Conservation (phyloP, 768 basidiomycete genomes). For the Trametes meyenii region DNA sequence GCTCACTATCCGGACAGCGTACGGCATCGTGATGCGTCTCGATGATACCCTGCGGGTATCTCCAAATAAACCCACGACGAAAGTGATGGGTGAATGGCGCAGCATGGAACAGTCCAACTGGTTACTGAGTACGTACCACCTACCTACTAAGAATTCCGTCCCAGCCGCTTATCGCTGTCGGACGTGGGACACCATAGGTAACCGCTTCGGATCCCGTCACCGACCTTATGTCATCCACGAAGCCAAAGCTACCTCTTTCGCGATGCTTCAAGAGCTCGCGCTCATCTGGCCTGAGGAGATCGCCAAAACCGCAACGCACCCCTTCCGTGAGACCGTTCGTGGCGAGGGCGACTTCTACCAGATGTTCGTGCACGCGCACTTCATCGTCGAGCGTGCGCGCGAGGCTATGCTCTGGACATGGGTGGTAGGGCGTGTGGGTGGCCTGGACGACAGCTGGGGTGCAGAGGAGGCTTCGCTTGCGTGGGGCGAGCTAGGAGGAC, state of each 20-base stretch:
- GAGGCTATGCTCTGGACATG: conserved; percentile 43
- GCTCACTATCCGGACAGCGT: conserved; percentile 21
- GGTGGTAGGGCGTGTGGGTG: conserved; percentile 38
- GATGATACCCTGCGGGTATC: conserved; percentile 37
- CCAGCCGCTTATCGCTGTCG: neutral
- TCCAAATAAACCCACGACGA: conserved; percentile 25
- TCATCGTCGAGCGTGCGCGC: conserved; percentile 39
- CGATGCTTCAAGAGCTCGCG: conserved; percentile 40
- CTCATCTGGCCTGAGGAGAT: conserved; percentile 36
- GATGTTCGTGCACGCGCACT: conserved; percentile 38
- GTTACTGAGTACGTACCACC: conserved; percentile 35
- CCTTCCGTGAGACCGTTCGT: conserved; percentile 36
- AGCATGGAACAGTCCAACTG: conserved; percentile 40
- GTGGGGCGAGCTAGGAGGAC: conserved; percentile 38
- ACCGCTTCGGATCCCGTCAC: conserved; percentile 41
- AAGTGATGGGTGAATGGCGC: conserved; percentile 41
- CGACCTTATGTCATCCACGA: conserved; percentile 46
- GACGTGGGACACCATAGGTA: too few relatives aligned
- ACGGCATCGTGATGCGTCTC: conserved; percentile 43
- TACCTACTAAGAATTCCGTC: neutral
- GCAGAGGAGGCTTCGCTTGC: conserved; percentile 22
- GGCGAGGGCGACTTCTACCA: conserved; percentile 39
- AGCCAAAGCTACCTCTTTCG: conserved; percentile 38
- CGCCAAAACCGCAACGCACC: conserved; percentile 35
- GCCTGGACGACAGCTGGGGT: conserved; percentile 29